Evolutionary conservation across 179 eudicot genomes (phyloP).

Genomic region (Spinacia oleracea): DNA sequence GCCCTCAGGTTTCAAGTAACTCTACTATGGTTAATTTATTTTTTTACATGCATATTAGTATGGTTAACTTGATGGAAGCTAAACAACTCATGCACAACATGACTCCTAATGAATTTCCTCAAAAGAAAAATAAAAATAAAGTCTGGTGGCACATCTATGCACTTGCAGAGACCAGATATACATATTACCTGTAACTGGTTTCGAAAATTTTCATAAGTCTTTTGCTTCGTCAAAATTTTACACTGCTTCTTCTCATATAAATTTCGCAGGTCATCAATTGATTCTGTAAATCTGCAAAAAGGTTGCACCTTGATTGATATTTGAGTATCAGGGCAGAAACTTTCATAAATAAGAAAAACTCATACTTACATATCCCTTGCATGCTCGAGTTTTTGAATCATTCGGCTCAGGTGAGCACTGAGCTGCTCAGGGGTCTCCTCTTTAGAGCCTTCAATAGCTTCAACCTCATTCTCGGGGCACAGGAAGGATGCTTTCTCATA

Average conservation of each 20-base stretch:
- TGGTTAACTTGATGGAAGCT: background rate
- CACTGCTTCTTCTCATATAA: slow-evolving; percentile 79
- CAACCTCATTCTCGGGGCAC: slow-evolving; percentile 81
- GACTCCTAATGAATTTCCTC: too few relatives aligned
- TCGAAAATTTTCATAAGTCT: slow-evolving; percentile 68
- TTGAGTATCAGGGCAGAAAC: slow-evolving; percentile 16
- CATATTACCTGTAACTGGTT: slow-evolving; percentile 67
- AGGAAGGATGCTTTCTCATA: slow-evolving; percentile 73
- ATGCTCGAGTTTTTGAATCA: slow-evolving; percentile 60
- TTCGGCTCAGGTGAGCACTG: slow-evolving; percentile 62
- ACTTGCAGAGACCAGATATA: background rate
- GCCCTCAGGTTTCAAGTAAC: background rate
- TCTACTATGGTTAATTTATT: background rate
- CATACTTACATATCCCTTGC: slow-evolving; percentile 65
- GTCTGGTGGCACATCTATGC: slow-evolving; percentile 14
- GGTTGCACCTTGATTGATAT: slow-evolving; percentile 17
- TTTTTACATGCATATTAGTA: too few relatives aligned
- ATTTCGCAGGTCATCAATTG: slow-evolving; percentile 78
- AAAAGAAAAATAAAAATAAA: background rate
- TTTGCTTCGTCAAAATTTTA: slow-evolving; percentile 68
- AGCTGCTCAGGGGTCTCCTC: slow-evolving; percentile 76
- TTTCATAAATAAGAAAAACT: slow-evolving; percentile 14
- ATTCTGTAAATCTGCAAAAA: slow-evolving; percentile 66
- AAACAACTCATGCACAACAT: background rate
- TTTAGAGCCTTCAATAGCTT: slow-evolving; percentile 68